Base-by-base conservation (phyloP, 108 stramenopile genomes). In the Cyclotella atomus region DNA sequence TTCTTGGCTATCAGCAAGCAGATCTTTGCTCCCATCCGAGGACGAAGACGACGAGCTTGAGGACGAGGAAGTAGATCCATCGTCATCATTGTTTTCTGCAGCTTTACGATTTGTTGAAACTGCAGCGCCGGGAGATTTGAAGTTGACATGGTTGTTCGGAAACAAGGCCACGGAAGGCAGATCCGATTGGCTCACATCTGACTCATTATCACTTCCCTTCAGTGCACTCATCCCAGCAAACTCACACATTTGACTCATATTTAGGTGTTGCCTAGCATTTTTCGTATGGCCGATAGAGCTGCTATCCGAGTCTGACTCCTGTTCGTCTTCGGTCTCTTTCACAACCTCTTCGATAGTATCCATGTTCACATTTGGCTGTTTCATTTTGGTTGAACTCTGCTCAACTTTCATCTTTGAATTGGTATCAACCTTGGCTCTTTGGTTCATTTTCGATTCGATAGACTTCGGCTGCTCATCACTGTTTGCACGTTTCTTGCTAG, bases 131-230 rank as follows among this genome's bases (percentile, higher is more conserved):
- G 19, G 20, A 38, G 35, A 41, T 20, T 43, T 20, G 20, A 52
- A 21, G n/a, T 59, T 16, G 15, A 17, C 33, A 19, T 2, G 25
- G 14, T 17, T 61, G 60, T 24, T 27, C 10, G 38, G 35, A 21
- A 61, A 38, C 27, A 61, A 61, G 21, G 60, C 36, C 1, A 38
- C 20, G 23, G 60, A 3, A 24, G 60, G 36, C 10, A 61, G 60
- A 8, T 61, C 60, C 6, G 60, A 61, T 61, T 57, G 29, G 2
- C 29, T 28, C n/a, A n/a, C n/a, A 1, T 15, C 30, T 7, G 29
- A 30, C n/a, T 32, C 12, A 8, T 3, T 32, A 30, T 57, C 30
- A 57, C 10, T 57, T 28, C 20, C 56, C 29, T 28, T 30, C 12
- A 17, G 4, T 32, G 28, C 56, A 30, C 30, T 57, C 29, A 30